Base-by-base conservation (phyloP, 2,329 filamentous ascomycete species). In the Talaromyces sp. region DNA sequence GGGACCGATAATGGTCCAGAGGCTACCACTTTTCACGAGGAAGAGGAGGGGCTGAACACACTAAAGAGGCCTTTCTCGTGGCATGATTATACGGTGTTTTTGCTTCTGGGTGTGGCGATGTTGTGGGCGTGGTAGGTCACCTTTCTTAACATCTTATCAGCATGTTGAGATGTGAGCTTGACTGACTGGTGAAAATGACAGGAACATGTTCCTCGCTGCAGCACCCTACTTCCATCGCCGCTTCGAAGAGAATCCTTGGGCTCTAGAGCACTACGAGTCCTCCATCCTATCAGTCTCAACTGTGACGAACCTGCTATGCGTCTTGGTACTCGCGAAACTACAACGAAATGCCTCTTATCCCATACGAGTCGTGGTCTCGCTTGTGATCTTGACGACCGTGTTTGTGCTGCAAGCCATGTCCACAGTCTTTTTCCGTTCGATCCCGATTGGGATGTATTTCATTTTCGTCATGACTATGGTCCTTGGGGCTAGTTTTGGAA, bases 201-300 rank as follows among this genome's bases (percentile, higher is more conserved):
- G 92, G 92, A 98, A 98, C 80, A 97, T 97, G 93, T 97, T 98
- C 76, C 86, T 98, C 69, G 93, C 95, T 52, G 92, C 93, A 8
- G 91, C 92, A 1, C 92, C 93, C 4, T 98, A 98, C 81, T 97
- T 98, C 78, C 87, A 93, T 71, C 83, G 82, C 57, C 91, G 93
- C 68, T 96, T 98, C 76, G 79, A 83, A 52, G 82, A 83, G 64
- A 86, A 88, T 72, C 79, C 85, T 60, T 90, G 86, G 82, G 88
- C 96, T 62, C 82, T 88, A 39, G 82, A 86, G 66, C 91, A 92
- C 80, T 98, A 96, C 79, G 93, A 97, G 75, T 89, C 93, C 11
- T 88, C 91, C 63, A 93, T 98, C 72, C 84, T 96, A 63, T 90
- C 92, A 37, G 88, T 96, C 31, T 95, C 90, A 58, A 96, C 92